A percentile compares a stretch with the other conserved stretches of the same genome.
phyloP scores from a whole-genome alignment of 306 rosid genomes.

The Vicia sativa region DNA sequence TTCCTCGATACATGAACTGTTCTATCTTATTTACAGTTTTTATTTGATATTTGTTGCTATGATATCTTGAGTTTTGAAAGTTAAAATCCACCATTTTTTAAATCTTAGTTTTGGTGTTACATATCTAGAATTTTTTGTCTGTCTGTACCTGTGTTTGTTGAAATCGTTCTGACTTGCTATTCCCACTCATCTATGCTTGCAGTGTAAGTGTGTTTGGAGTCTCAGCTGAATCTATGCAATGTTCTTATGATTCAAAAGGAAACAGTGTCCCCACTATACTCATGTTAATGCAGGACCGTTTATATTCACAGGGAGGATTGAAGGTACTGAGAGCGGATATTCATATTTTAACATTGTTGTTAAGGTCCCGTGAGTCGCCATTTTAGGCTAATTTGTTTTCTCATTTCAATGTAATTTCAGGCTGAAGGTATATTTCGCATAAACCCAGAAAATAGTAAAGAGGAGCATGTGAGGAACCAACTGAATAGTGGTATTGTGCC shows the following conservation, averaged over 20 bases:
- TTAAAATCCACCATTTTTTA: neutral
- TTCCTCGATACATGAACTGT: conserved; percentile 1
- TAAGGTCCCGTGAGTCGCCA: neutral
- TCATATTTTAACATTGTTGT: conserved; percentile 6
- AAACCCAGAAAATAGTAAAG: conserved; percentile 88
- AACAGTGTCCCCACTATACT: conserved; percentile 91
- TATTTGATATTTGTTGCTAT: conserved; percentile 9
- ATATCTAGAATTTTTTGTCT: neutral
- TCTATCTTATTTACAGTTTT: neutral
- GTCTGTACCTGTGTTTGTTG: conserved; percentile 22
- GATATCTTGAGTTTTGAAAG: neutral
- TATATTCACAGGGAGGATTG: conserved; percentile 82
- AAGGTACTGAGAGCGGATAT: conserved; percentile 50
- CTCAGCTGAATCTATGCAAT: conserved; percentile 96
- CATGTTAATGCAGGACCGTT: conserved; percentile 90
- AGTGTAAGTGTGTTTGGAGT: conserved; percentile 94
- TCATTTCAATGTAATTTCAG: conserved; percentile 45
- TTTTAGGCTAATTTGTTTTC: neutral
- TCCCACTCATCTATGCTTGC: conserved; percentile 34
- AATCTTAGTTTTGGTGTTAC: neutral
- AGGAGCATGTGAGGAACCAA: conserved; percentile 85
- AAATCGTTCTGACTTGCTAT: conserved; percentile 34
- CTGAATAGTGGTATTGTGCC: conserved; percentile 88
- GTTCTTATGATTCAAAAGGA: conserved; percentile 81
- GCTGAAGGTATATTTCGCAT: conserved; percentile 95